Evolutionary conservation across 73 alveolate species (phyloP).

Genomic region (Tetrahymena borealis): DNA sequence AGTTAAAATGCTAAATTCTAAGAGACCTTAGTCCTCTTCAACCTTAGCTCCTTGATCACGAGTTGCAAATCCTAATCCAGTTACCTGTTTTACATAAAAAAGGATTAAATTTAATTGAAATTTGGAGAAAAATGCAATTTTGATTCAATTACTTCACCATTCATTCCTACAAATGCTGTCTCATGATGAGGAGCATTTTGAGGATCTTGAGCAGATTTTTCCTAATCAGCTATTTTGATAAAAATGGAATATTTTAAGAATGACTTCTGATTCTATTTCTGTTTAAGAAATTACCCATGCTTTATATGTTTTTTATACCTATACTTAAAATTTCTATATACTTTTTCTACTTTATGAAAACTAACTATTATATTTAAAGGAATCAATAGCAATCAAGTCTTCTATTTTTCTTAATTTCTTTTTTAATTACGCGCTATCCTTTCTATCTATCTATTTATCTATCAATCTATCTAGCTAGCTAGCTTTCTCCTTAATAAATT

Average conservation of each 20-base stretch:
- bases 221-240: not conserved
- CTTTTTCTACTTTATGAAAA: not conserved
- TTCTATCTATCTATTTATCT: not conserved
- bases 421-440: not conserved
- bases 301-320: not conserved
- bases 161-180: not conserved
- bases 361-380: not conserved
- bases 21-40: constrained; percentile 39
- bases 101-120: not conserved
- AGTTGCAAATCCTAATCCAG: constrained; percentile 41
- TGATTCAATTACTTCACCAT: not conserved
- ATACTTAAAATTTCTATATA: not conserved
- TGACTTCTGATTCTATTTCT: too few species aligned
- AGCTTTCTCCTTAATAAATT: not conserved
- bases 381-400: not conserved
- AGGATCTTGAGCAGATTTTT: not conserved
- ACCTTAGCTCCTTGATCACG: constrained; percentile 46
- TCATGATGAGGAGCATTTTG: not conserved
- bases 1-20: constrained; percentile 32
- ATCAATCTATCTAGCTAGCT: not conserved
- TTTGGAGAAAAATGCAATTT: not conserved
- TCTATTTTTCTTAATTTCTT: not conserved
- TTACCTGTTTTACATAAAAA: not conserved
- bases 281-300: not conserved
- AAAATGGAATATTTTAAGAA: not conserved